phyloP scores from a whole-genome alignment of 2,329 filamentous ascomycete species.

The Colletotrichum musicola region DNA sequence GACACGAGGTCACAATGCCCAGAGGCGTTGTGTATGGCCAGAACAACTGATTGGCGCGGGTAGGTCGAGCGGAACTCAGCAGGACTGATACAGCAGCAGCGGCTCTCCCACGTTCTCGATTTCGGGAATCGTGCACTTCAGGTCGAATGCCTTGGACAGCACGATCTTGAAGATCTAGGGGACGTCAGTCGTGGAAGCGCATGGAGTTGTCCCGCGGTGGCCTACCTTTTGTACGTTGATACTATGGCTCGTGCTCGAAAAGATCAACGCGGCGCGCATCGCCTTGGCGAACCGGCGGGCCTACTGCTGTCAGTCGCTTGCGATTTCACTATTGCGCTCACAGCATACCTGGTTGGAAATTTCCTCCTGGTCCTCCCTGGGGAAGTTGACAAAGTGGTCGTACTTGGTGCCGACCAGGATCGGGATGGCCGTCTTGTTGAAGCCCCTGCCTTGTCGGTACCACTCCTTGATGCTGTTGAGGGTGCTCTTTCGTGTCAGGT shows the following conservation, averaged over 20 bases:
- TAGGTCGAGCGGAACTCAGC: constrained; percentile 45
- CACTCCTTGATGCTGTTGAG: constrained; percentile 99
- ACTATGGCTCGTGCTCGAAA: constrained; percentile 98
- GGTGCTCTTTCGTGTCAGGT: constrained; percentile 96
- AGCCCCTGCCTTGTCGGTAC: constrained; percentile 96
- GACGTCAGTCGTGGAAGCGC: constrained; percentile 29
- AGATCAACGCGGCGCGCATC: constrained; percentile 97
- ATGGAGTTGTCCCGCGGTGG: constrained; percentile 21
- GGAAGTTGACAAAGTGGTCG: constrained; percentile 99
- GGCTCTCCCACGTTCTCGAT: constrained; percentile 99
- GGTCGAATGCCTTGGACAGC: constrained; percentile 96
- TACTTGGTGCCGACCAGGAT: constrained; percentile 98
- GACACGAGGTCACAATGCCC: neutral
- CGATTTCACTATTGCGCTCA: neutral
- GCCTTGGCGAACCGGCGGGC: constrained; percentile 96
- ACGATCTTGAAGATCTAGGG: constrained; percentile 98
- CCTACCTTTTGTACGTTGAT: constrained; percentile 97
- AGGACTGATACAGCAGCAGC: constrained; percentile 87
- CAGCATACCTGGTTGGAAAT: constrained; percentile 88
- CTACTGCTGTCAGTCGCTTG: constrained; percentile 57
- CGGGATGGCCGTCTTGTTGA: constrained; percentile 99
- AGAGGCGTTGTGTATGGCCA: constrained; percentile 10
- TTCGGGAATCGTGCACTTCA: constrained; percentile 98
- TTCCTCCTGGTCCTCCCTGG: constrained; percentile 96
- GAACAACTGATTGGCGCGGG: constrained; percentile 7